Base-by-base conservation (phyloP, 371 early-diverging fungal species). In the Mucor indicus region DNA sequence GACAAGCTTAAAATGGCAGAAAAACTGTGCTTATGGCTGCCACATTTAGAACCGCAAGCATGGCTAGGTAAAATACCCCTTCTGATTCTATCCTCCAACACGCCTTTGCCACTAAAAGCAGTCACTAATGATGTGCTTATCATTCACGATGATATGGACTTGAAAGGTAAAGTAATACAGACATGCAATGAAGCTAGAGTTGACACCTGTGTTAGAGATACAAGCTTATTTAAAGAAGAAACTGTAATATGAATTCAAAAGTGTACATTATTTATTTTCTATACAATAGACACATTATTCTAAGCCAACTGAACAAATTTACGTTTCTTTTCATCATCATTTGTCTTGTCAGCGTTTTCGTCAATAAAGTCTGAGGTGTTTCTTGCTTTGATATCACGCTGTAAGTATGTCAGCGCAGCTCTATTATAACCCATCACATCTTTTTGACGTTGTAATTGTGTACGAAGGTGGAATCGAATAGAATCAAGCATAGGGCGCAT, bases 361-460 rank as follows among this genome's bases (percentile, higher is more conserved):
- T 85, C 89, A 64, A 86, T 78, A 71, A 89, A 90, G 19, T 87
- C 83, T 13, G 85, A 72, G 6, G 85, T 86, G 38, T 81, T 82
- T 50, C 79, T 83, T 44, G 80, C 78, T 44, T 86, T 82, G 68
- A 80, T 87, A 41, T 88, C 87, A 20, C 86, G 75, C 42, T 79
- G 80, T 35, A 90, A 69, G 43, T 85, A 82, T 40, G 70, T 64
- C 30, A 91, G 69, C 1, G 84, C 90, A 13, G 89, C 89, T 41
- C 86, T 62, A 47, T 91, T 91, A 62, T 83, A 90, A 19, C 92
- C 92, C 62, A 89, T 75, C 23, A 81, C 56, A 48, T 89, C 85
- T 44, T 90, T 84, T 59, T 91, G 86, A 27, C 70, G 67, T 31
- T 81, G 71, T 23, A 95, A 72, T 36, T 71, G 75, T 1, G 64